Base-by-base conservation (phyloP, 257 asterid genomes). In the Marsdenia floribunda region DNA sequence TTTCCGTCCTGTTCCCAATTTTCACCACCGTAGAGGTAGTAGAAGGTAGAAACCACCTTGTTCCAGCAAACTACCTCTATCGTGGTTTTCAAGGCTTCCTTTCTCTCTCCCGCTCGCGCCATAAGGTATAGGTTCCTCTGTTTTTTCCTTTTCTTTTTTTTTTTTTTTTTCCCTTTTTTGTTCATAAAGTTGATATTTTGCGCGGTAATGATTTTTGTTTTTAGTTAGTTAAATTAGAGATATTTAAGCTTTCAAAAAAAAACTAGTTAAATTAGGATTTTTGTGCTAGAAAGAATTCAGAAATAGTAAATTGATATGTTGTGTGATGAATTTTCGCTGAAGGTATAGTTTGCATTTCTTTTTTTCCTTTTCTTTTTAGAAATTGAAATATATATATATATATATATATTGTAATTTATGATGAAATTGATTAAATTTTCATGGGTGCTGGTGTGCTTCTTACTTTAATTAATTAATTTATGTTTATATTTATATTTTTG, bases 1-100 rank as follows among this genome's bases (percentile, higher is more conserved):
- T 18, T 29, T 24, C 3, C 26, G 6, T 5, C 26, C 29, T 55
- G 12, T 53, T 53, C 22, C 61, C 71, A 19, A 6, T 19, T 65
- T 68, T n/a, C 55, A 46, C 54, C 71, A 14, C 75, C 65, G 29
- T 16, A 37, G 64, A 33, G 63, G 47, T n/a, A n/a, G n/a, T n/a
- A n/a, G n/a, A n/a, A n/a, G n/a, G n/a, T 42, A 42, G 11, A 42
- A 42, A 0, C 40, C 75, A 29, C 71, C 61, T 4, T 61, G 68
- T 19, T 67, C 49, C 60, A 2, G 14, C 16, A 21, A 57, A 29
- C 52, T 15, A 6, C 78, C 44, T 8, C 54, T 35, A 11, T 35
- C 66, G 22, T 37, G 11, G 12, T 15, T 71, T 47, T 49, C 71
- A 9, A 21, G 71, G 33, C 33, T 66, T 16, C 49, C 49, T 55